Base-by-base conservation (phyloP, 1,284 basidiomycete species). In the Trichosporon sp. region DNA sequence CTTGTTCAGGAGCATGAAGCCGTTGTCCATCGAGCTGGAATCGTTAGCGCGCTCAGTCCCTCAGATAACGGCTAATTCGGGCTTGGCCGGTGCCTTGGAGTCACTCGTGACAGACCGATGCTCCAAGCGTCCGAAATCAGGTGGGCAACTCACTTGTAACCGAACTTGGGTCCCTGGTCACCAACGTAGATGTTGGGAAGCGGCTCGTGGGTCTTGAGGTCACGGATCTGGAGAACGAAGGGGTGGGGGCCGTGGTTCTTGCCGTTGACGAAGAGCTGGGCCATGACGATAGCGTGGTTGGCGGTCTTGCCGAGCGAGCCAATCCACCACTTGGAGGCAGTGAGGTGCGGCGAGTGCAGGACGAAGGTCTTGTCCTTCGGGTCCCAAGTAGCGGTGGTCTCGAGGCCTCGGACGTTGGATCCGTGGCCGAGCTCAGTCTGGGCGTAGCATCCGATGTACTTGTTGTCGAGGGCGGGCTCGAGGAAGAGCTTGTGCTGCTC, bases 101-200 rank as follows among this genome's bases (percentile, higher is more conserved):
- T 57, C 56, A 57, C 49, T 6, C 19, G 49, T n/a, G 27, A 31
- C 49, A 54, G 11, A 3, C 34, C 34, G 34, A 34, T 14, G 33
- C 14, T 14, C 8, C 8, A 34, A 14, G 33, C 25, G 9, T 23
- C 14, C 10, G 3, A 16, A n/a, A 16, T 16, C 37, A 7, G 37
- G 37, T 44, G 37, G 37, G 37, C 25, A 54, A n/a, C 66, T 65
- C 83, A 84, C 70, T 85, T 83, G 57, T 84, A 74, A 31, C 84
- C 84, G 83, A 85, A 84, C 79, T 86, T 85, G 72, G 83, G 84
- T 31, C 85, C 84, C 63, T 85, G 84, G 75, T 86, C 85, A 9
- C 84, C 84, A 64, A 85, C 84, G 62, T 81, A 83, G 67, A 86
- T 77, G 56, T 84, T 84, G 11, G 84, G 83, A 32, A 82, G 70